phyloP scores from a whole-genome alignment of 2,329 filamentous ascomycete species.

The Colletotrichum truncatum region DNA sequence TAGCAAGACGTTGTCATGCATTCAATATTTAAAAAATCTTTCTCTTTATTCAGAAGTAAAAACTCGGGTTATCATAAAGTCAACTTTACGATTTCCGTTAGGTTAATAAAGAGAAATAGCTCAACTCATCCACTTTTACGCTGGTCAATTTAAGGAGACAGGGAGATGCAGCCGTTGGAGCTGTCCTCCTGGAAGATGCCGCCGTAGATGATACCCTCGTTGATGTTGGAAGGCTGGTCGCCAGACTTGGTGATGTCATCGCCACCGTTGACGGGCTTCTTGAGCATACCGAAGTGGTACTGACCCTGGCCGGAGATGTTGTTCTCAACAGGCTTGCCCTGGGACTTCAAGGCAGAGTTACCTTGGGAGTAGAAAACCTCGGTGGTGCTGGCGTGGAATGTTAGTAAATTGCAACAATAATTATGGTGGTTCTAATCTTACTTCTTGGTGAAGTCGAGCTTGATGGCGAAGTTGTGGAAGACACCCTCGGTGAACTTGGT shows the following conservation, averaged over 20 bases:
- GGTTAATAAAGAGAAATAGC: slow-evolving; percentile 1
- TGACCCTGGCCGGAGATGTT: slow-evolving; percentile 67
- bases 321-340: slow-evolving; percentile 56
- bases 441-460: slow-evolving; percentile 65
- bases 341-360: slow-evolving; percentile 51
- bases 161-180: slow-evolving; percentile 30
- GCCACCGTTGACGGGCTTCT: slow-evolving; percentile 62
- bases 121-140: not conserved
- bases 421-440: slow-evolving; percentile 40
- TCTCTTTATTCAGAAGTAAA: not conserved
- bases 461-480: slow-evolving; percentile 71
- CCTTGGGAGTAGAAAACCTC: slow-evolving; percentile 66
- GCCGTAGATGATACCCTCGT: slow-evolving; percentile 62
- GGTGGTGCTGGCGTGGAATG: slow-evolving; percentile 53
- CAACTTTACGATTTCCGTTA: not conserved
- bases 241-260: slow-evolving; percentile 57
- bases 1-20: not conserved
- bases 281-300: slow-evolving; percentile 70
- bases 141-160: not conserved
- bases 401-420: not conserved
- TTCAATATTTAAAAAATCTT: not conserved
- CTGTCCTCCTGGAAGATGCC: slow-evolving; percentile 64
- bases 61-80: not conserved
- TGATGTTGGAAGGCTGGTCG: slow-evolving; percentile 55
- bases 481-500: slow-evolving; percentile 57